phyloP scores from a whole-genome alignment of 2,329 filamentous ascomycete genomes.

The Incumbomyces delicatus region DNA sequence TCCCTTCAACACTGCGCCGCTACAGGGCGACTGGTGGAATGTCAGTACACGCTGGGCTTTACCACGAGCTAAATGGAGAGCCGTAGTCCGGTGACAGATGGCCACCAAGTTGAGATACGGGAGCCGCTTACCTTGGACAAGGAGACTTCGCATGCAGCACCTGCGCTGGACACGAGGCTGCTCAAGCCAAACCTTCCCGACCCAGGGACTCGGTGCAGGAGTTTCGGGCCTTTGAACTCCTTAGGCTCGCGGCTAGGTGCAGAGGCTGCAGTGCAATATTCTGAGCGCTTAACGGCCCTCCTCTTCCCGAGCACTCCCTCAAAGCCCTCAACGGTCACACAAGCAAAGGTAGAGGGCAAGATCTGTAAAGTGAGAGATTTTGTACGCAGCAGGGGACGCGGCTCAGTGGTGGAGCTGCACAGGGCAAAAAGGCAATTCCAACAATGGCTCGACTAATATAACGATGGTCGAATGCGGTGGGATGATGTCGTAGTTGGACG shows the following conservation, averaged over 20 bases:
- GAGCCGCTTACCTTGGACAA: conserved; percentile 2
- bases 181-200: neutral
- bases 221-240: neutral
- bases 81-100: no score
- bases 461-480: conserved; percentile 1
- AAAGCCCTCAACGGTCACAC: conserved; percentile 1
- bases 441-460: neutral
- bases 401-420: neutral
- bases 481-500: neutral
- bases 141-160: conserved; percentile 3
- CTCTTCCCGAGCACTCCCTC: conserved; percentile 1
- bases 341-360: neutral
- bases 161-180: neutral
- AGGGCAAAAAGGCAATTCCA: neutral
- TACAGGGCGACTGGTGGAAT: conserved; percentile 5
- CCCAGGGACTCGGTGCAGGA: conserved; percentile 4
- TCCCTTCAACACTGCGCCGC: neutral
- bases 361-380: neutral
- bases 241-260: neutral
- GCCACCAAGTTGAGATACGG: no score
- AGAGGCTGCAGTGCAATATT: neutral
- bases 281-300: conserved; percentile 5
- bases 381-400: neutral
- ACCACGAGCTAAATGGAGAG: no score
- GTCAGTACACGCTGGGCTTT: neutral